These are phyloP conservation scores for Amoebophrya sp. DNA, from an alignment of 169 alveolate species.

Conservation along the genomic window DNA sequence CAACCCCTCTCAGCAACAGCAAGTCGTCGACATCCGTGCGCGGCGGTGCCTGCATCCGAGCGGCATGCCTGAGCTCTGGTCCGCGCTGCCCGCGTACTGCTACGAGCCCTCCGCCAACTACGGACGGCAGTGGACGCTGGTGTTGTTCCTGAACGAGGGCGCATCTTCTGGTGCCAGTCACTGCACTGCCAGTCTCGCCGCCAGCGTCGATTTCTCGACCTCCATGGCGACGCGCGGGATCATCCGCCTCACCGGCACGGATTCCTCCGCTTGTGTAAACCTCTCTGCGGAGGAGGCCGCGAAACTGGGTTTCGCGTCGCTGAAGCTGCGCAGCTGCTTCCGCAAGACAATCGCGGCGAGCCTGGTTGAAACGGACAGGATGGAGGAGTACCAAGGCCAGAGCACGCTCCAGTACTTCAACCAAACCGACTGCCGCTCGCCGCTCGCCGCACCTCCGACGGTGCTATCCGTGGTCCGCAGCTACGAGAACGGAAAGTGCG, in stretches of 20 bases:
- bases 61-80: neutral
- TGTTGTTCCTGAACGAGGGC: too few species aligned
- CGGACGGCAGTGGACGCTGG: too few species aligned
- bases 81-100: neutral
- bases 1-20: too few species aligned
- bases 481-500: neutral
- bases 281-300: neutral
- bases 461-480: too few species aligned
- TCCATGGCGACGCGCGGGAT: too few species aligned
- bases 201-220: too few species aligned
- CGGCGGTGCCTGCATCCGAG: neutral
- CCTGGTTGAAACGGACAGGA: neutral
- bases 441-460: too few species aligned
- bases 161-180: too few species aligned
- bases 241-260: too few species aligned
- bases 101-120: neutral
- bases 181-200: too few species aligned
- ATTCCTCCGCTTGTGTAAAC: neutral
- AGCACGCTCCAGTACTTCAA: neutral
- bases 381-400: neutral
- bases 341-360: neutral
- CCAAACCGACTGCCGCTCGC: neutral
- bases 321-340: neutral
- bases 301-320: neutral
- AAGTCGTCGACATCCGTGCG: too few species aligned